Conservation (phyloP, 1,139 yeast species). For the Taphrina wiesneri region DNA sequence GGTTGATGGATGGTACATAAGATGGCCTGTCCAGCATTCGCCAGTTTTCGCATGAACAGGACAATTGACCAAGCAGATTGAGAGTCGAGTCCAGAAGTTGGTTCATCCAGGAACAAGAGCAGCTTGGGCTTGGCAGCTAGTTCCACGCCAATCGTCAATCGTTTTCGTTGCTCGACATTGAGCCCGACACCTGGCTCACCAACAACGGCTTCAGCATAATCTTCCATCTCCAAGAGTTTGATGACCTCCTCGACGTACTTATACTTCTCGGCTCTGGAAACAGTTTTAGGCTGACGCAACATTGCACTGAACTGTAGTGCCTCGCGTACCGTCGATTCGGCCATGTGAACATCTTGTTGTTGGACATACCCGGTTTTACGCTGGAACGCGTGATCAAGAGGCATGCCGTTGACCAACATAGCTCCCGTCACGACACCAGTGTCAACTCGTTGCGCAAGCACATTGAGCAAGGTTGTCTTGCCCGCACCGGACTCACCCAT, state of each 20-base stretch:
- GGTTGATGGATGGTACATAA: slow-evolving; percentile 84
- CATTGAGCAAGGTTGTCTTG: slow-evolving; percentile 74
- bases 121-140: slow-evolving; percentile 83
- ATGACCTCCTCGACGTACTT: slow-evolving; percentile 72
- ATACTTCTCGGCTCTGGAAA: slow-evolving; percentile 61
- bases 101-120: slow-evolving; percentile 81
- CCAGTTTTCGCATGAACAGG: slow-evolving; percentile 69
- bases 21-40: slow-evolving; percentile 77
- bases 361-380: slow-evolving; percentile 81
- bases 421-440: slow-evolving; percentile 75
- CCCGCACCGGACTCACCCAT: slow-evolving; percentile 94
- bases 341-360: slow-evolving; percentile 75
- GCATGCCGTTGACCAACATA: slow-evolving; percentile 69
- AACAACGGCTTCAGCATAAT: slow-evolving; percentile 76
- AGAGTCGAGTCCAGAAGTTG: slow-evolving; percentile 89
- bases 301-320: slow-evolving; percentile 72
- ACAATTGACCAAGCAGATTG: slow-evolving; percentile 89
- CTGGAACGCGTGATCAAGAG: slow-evolving; percentile 70
- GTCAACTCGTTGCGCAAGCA: slow-evolving; percentile 74
- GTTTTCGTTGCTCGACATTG: slow-evolving; percentile 82
- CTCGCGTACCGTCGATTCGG: slow-evolving; percentile 75
- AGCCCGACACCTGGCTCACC: slow-evolving; percentile 79
- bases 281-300: slow-evolving; percentile 64
- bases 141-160: slow-evolving; percentile 83
- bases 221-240: slow-evolving; percentile 66